Evolutionary conservation across 768 basidiomycete species (phyloP).

Genomic region (Chalciporus pseudorubinellus): DNA sequence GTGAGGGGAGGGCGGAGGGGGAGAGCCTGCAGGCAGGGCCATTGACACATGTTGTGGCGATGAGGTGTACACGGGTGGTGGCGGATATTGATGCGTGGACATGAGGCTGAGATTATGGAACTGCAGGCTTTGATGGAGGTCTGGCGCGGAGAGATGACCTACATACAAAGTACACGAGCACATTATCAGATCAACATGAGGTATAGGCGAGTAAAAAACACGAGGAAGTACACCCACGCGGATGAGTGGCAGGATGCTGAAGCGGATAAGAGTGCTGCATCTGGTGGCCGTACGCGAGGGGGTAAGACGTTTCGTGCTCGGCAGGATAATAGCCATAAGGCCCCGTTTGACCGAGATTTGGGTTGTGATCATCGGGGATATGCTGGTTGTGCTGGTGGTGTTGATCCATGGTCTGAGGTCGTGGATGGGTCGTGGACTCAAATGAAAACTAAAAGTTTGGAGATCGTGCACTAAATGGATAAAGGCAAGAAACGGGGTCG

Average conservation of each 20-base stretch:
- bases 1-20: slow-evolving; percentile 74
- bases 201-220: slow-evolving; percentile 40
- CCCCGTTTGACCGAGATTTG: slow-evolving; percentile 38
- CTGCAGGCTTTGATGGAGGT: slow-evolving; percentile 64
- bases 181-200: slow-evolving; percentile 70
- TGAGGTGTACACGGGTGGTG: slow-evolving; percentile 55
- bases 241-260: slow-evolving; percentile 56
- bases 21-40: slow-evolving; percentile 61
- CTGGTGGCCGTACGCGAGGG: slow-evolving; percentile 51
- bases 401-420: slow-evolving; percentile 43
- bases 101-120: slow-evolving; percentile 65
- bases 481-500: slow-evolving; percentile 34
- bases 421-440: slow-evolving; percentile 34
- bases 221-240: slow-evolving; percentile 66
- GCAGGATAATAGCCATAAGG: slow-evolving; percentile 51
- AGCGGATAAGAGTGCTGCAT: slow-evolving; percentile 52
- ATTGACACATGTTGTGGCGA: slow-evolving; percentile 68
- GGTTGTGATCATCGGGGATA: slow-evolving; percentile 49
- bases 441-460: slow-evolving; percentile 34
- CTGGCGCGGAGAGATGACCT: slow-evolving; percentile 64
- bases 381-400: slow-evolving; percentile 42
- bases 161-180: slow-evolving; percentile 46
- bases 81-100: slow-evolving; percentile 62
- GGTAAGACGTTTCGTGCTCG: slow-evolving; percentile 57
- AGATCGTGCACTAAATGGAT: slow-evolving; percentile 35